Conservation (phyloP, 1,139 yeast genomes). For the Meyerozyma guilliermondii region DNA sequence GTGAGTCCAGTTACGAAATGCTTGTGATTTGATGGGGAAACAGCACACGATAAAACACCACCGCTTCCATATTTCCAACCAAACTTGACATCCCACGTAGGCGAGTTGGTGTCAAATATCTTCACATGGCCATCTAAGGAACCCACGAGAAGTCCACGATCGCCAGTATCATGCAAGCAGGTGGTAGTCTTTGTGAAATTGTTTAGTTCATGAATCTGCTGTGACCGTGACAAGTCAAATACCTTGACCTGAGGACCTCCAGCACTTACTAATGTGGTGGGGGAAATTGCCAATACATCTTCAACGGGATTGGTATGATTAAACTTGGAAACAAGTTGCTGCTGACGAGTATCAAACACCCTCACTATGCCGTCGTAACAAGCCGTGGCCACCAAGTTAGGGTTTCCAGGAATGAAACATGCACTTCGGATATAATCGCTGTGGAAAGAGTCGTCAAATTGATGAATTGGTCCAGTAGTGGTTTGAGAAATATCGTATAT, state of each 20-base stretch:
- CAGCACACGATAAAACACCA: slow-evolving; percentile 84
- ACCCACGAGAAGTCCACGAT: slow-evolving; percentile 81
- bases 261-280: slow-evolving; percentile 75
- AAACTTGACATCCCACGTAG: slow-evolving; percentile 83
- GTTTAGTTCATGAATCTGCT: slow-evolving; percentile 54
- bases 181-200: slow-evolving; percentile 95
- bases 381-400: slow-evolving; percentile 82
- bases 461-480: slow-evolving; percentile 54
- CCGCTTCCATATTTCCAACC: slow-evolving; percentile 95
- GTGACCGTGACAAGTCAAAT: slow-evolving; percentile 86
- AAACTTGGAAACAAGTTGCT: slow-evolving; percentile 31
- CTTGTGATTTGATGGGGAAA: slow-evolving; percentile 75
- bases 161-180: slow-evolving; percentile 64
- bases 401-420: slow-evolving; percentile 66
- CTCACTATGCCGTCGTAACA: slow-evolving; percentile 88
- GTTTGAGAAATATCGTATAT: slow-evolving; percentile 86
- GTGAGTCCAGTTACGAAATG: slow-evolving; percentile 94
- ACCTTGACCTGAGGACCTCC: slow-evolving; percentile 87
- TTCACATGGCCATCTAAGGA: slow-evolving; percentile 97
- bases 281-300: slow-evolving; percentile 72
- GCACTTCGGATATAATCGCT: slow-evolving; percentile 87
- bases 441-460: slow-evolving; percentile 63
- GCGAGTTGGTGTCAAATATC: slow-evolving; percentile 73
- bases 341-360: slow-evolving; percentile 82
- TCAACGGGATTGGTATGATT: slow-evolving; percentile 65